Base-by-base conservation (phyloP, 495 filamentous ascomycete species). In the Penicillium riverlandense region DNA sequence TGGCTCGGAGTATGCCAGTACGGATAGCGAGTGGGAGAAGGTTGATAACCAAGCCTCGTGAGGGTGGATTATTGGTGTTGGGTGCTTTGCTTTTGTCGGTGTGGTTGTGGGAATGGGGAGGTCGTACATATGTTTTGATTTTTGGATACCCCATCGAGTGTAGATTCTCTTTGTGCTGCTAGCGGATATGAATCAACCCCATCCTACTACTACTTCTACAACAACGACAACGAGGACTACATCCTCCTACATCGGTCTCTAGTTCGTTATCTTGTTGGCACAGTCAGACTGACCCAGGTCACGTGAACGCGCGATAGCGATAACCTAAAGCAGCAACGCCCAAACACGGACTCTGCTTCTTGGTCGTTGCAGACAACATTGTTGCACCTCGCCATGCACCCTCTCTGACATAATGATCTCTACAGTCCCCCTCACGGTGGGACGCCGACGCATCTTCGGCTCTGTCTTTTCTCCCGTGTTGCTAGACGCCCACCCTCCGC, bases 1-100 rank as follows among this genome's bases (percentile, higher is more conserved):
- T 41, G 70, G 59, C 38, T 76, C 72, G 14, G 74, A 70, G 10
- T 72, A 78, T 52, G 54, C 62, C 29, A 76, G 74, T 51, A 77
- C 74, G 2, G 75, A 78, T 57, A 76, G 74, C 37, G 75, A 78
- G 45, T 78, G 75, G 75, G 75, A 76, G 58, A 78, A 72, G 49
- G 64, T 78, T 30, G 73, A 76, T 35, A 67, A 67, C 31, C 60
- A 50, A 11, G 37, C 45, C 41, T 35, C 43, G 27, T 44, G 37
- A 41, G 12, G 29, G 15, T 40, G 38, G 8, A 10, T 6, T 40
- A 8, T 29, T 35, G 61, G 61, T 41, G 57, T 52, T 37, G 47
- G 34, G 22, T 59, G 29, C 35, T 12, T 42, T 27, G 15, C n/a
- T 45, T 45, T 37, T 37, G 11, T 41, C 22, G 22, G 22, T 22